These are phyloP conservation scores for Rubia balearica DNA, from an alignment of 305 asterid species.

Conservation along the genomic window DNA sequence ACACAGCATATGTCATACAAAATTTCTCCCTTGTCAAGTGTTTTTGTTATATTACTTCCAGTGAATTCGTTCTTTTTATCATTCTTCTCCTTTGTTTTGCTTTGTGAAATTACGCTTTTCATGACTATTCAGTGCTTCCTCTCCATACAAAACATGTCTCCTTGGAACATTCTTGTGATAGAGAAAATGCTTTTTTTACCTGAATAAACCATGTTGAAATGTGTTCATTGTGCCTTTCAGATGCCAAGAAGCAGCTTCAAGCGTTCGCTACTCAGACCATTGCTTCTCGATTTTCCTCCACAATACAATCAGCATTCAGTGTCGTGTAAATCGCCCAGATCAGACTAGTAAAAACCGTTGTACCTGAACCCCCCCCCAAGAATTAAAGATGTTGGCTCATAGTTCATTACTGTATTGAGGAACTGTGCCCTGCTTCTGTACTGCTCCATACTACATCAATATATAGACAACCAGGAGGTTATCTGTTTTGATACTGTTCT, in stretches of 20 bases:
- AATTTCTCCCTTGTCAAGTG: neutral
- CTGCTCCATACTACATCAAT: neutral
- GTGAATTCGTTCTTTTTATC: neutral
- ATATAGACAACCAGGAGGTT: neutral
- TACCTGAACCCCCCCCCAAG: constrained; percentile 1
- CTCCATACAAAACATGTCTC: neutral
- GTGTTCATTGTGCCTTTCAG: constrained; percentile 28
- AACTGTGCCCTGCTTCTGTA: neutral
- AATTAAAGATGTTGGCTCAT: constrained; percentile 9
- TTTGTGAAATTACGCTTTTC: neutral
- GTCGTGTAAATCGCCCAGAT: constrained; percentile 36
- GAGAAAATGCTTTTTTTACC: neutral
- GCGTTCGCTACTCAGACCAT: constrained; percentile 70
- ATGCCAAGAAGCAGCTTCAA: constrained; percentile 84
- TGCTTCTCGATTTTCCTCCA: constrained; percentile 62
- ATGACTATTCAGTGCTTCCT: neutral
- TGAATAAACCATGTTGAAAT: neutral
- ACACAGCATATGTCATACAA: neutral
- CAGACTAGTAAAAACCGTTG: constrained; percentile 4
- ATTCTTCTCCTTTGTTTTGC: neutral
- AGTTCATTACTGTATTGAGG: constrained; percentile 6
- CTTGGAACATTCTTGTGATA: neutral
- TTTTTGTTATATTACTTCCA: neutral
- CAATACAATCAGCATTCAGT: constrained; percentile 67
- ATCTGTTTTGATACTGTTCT: neutral